phyloP scores from a whole-genome alignment of 225 moss, liverwort and hornwort species.

The Lunularia cruciata region DNA sequence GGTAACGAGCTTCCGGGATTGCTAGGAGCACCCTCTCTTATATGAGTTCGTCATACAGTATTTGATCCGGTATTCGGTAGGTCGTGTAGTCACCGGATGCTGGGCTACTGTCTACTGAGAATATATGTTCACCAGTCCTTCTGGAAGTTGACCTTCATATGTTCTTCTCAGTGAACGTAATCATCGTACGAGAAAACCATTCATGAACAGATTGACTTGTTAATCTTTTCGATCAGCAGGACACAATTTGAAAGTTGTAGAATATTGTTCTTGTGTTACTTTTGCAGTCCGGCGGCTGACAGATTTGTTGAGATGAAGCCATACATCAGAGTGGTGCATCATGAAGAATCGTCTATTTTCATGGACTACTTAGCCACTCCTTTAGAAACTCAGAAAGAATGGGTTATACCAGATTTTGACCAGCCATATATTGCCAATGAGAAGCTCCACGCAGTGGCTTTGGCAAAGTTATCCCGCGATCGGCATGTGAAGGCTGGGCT shows the following conservation, averaged over 20 bases:
- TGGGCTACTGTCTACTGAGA: no score
- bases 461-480: conserved; percentile 26
- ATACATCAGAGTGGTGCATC: conserved; percentile 32
- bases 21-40: no score
- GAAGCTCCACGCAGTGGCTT: conserved; percentile 11
- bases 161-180: no score
- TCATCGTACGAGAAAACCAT: no score
- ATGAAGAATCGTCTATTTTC: conserved; percentile 34
- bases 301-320: conserved; percentile 44
- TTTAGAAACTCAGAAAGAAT: conserved; percentile 41
- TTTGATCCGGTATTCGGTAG: no score
- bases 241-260: not conserved
- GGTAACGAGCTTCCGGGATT: no score
- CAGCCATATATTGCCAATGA: conserved; percentile 42
- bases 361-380: conserved; percentile 60
- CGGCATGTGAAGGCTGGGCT: conserved; percentile 4
- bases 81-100: no score
- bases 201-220: no score
- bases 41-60: no score
- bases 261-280: not conserved
- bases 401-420: conserved; percentile 56
- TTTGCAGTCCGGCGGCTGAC: conserved; percentile 42
- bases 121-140: no score
- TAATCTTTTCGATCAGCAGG: no score
- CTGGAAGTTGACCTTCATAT: no score